phyloP scores from a whole-genome alignment of 257 asterid genomes.

The Solanum chilense region DNA sequence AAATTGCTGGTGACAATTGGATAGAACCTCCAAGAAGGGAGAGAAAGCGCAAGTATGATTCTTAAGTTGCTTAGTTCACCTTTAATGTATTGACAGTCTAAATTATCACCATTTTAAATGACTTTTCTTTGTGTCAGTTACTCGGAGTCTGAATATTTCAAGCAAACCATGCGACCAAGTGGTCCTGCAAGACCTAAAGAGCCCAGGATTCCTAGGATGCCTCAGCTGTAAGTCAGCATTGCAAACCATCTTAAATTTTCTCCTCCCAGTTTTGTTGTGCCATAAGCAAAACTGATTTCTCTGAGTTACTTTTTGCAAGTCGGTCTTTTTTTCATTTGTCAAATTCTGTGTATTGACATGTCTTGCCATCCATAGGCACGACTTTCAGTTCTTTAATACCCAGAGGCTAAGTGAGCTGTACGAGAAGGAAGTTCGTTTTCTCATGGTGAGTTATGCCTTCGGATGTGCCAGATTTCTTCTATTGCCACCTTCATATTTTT shows the following conservation, averaged over 20 bases:
- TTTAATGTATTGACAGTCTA: neutral
- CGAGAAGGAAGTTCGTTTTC: slow-evolving; percentile 96
- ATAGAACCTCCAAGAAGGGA: slow-evolving; percentile 90
- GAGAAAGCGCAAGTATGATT: slow-evolving; percentile 90
- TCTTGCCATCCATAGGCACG: slow-evolving; percentile 56
- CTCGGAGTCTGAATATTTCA: slow-evolving; percentile 95
- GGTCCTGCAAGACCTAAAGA: slow-evolving; percentile 94
- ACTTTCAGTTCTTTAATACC: slow-evolving; percentile 98
- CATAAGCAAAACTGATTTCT: neutral
- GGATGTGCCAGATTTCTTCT: neutral
- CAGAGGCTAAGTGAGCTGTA: slow-evolving; percentile 93
- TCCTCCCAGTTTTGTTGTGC: neutral
- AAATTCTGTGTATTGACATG: slow-evolving; percentile 10
- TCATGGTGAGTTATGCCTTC: slow-evolving; percentile 60
- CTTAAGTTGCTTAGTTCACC: neutral
- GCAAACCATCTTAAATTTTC: neutral
- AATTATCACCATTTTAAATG: neutral
- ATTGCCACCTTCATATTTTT: neutral
- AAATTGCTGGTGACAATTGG: slow-evolving; percentile 90
- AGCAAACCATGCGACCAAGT: slow-evolving; percentile 98
- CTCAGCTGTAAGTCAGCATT: slow-evolving; percentile 61
- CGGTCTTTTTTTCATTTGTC: neutral
- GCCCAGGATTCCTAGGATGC: slow-evolving; percentile 99
- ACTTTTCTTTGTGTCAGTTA: slow-evolving; percentile 32
- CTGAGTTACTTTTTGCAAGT: neutral